A percentile compares a stretch with the other conserved stretches of the same genome.
Conservation (phyloP, 2,329 filamentous ascomycete species). For the Pseudocercospora eumusae region DNA sequence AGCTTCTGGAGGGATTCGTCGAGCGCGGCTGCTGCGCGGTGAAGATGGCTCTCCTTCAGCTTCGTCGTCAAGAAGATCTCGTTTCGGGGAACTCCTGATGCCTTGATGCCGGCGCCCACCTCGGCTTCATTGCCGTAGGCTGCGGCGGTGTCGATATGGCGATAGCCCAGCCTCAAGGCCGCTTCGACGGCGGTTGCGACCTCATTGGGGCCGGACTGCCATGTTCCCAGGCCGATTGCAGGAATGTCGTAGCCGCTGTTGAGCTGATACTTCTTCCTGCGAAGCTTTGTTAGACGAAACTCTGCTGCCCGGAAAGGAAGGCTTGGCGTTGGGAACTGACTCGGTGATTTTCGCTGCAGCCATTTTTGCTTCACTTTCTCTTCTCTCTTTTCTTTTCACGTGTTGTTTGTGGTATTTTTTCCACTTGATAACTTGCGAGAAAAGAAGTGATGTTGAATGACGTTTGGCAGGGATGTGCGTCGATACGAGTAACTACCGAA, state of each 20-base stretch:
- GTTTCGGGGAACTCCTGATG: conserved; percentile 63
- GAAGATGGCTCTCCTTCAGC: conserved; percentile 78
- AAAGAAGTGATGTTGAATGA: neutral
- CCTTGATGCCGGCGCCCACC: conserved; percentile 70
- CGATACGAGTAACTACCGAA: neutral
- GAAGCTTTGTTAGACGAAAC: neutral
- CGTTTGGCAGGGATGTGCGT: neutral
- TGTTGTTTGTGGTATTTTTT: neutral
- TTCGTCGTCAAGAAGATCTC: conserved; percentile 79
- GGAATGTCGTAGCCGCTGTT: conserved; percentile 76
- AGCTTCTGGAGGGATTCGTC: conserved; percentile 62
- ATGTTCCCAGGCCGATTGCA: conserved; percentile 74
- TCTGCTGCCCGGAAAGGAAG: neutral
- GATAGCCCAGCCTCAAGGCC: conserved; percentile 61
- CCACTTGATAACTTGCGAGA: neutral
- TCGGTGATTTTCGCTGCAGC: neutral
- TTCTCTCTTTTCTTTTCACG: too few species aligned
- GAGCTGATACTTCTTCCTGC: conserved; percentile 42
- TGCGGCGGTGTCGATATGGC: conserved; percentile 68
- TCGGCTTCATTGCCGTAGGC: conserved; percentile 79
- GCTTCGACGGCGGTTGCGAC: conserved; percentile 70
- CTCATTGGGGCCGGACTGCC: conserved; percentile 71
- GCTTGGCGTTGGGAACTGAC: neutral
- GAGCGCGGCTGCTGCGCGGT: conserved; percentile 64
- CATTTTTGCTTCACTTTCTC: neutral